A percentile compares a stretch with the other conserved stretches of the same genome.
Evolutionary conservation across 164 flowering plant species (phyloP).

Genomic region (Sedum album): DNA sequence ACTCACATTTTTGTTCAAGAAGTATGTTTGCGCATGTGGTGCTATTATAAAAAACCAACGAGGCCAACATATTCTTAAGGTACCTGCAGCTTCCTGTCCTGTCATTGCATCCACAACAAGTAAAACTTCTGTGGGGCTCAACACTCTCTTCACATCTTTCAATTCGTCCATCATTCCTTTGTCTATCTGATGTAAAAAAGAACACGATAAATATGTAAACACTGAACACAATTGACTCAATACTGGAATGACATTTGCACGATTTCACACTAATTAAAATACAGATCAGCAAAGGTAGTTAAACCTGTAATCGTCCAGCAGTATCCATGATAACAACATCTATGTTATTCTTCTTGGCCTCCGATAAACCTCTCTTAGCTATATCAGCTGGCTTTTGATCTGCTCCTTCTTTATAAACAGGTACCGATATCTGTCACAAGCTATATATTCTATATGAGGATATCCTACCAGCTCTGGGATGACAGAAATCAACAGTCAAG

Average conservation of each 20-base stretch:
- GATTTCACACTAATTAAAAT: neutral
- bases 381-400: constrained; percentile 82
- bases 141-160: constrained; percentile 73
- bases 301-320: constrained; percentile 97
- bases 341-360: constrained; percentile 67
- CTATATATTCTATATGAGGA: constrained; percentile 23
- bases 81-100: constrained; percentile 99
- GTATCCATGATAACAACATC: constrained; percentile 97
- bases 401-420: constrained; percentile 89
- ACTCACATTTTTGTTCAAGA: neutral
- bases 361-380: constrained; percentile 74
- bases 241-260: neutral
- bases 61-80: constrained; percentile 5
- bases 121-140: constrained; percentile 87
- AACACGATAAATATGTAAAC: constrained; percentile 1
- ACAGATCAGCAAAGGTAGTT: constrained; percentile 1
- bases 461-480: neutral
- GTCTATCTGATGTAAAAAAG: constrained; percentile 56
- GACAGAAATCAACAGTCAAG: neutral
- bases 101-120: constrained; percentile 99
- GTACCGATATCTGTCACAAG: constrained; percentile 75
- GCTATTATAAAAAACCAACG: neutral
- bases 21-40: no score
- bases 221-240: constrained; percentile 1
- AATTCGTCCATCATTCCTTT: constrained; percentile 96